A percentile compares a stretch with the other conserved stretches of the same genome.
These are phyloP conservation scores for Suillus cothurnatus DNA, from an alignment of 768 basidiomycete species.

Conservation along the genomic window DNA sequence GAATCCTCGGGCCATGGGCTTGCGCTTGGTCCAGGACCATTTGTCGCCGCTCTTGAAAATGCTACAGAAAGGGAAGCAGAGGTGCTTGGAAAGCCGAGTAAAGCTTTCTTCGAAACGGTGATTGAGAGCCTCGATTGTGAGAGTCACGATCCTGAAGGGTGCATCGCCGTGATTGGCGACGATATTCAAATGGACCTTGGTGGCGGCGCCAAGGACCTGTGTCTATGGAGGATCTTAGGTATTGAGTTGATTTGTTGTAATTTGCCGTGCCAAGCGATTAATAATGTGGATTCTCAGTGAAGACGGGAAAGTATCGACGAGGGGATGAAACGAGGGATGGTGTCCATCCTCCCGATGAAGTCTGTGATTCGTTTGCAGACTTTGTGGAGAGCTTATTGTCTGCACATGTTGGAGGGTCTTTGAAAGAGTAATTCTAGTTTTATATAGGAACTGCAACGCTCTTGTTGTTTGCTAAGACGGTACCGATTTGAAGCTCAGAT, in stretches of 20 bases:
- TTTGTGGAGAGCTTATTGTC: constrained; percentile 46
- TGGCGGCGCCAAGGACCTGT: constrained; percentile 58
- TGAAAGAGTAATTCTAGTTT: not conserved
- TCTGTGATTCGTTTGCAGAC: constrained; percentile 53
- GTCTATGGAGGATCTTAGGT: constrained; percentile 67
- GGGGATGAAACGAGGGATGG: constrained; percentile 54
- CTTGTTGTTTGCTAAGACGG: constrained; percentile 27
- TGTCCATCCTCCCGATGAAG: constrained; percentile 49
- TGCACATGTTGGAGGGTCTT: not conserved
- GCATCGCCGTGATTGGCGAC: constrained; percentile 64
- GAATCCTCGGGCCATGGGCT: constrained; percentile 48
- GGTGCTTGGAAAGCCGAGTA: constrained; percentile 66
- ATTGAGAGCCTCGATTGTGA: constrained; percentile 44
- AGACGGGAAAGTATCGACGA: constrained; percentile 68
- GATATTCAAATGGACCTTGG: constrained; percentile 68
- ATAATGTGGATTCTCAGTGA: constrained; percentile 40
- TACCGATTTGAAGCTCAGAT: constrained; percentile 10
- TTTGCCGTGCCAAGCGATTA: constrained; percentile 9
- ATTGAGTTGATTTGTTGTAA: constrained; percentile 7
- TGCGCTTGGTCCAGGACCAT: constrained; percentile 72
- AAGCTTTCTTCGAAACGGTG: constrained; percentile 59
- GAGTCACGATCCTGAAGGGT: constrained; percentile 19
- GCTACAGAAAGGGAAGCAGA: constrained; percentile 51
- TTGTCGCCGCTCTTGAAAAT: constrained; percentile 62
- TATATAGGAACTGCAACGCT: constrained; percentile 7